phyloP scores from a whole-genome alignment of 352 stramenopile species.

The Saprolegnia diclina region DNA sequence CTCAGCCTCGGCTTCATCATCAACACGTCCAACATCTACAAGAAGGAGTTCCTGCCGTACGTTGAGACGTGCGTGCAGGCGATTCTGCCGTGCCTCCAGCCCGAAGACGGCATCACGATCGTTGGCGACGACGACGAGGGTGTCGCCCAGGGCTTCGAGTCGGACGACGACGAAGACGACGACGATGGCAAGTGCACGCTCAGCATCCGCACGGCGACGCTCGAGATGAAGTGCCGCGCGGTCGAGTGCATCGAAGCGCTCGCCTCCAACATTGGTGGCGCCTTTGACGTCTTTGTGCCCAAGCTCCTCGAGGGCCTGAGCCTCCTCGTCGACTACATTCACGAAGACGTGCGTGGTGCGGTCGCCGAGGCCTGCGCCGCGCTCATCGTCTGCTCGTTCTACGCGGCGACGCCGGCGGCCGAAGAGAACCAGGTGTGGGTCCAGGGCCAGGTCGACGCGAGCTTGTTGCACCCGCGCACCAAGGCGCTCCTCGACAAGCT shows the following conservation, averaged over 20 bases:
- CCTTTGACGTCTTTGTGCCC: slow-evolving; percentile 80
- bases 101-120: slow-evolving; percentile 62
- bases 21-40: slow-evolving; percentile 97
- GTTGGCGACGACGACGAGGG: slow-evolving; percentile 69
- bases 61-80: slow-evolving; percentile 71
- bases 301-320: slow-evolving; percentile 77
- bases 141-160: slow-evolving; percentile 63
- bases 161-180: slow-evolving; percentile 63
- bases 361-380: slow-evolving; percentile 73
- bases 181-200: slow-evolving; percentile 66
- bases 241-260: slow-evolving; percentile 80
- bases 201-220: slow-evolving; percentile 79
- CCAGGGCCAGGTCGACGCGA: slow-evolving; percentile 78
- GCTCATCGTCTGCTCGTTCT: slow-evolving; percentile 81
- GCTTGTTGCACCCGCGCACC: slow-evolving; percentile 73
- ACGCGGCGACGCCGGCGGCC: slow-evolving; percentile 61
- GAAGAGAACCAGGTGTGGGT: slow-evolving; percentile 69
- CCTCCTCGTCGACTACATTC: slow-evolving; percentile 78
- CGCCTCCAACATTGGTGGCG: slow-evolving; percentile 65
- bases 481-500: slow-evolving; percentile 64
- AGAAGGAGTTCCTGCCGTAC: slow-evolving; percentile 94
- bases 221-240: slow-evolving; percentile 81
- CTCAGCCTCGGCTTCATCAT: slow-evolving; percentile 98
- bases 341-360: slow-evolving; percentile 76
- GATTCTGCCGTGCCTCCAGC: slow-evolving; percentile 66